Evolutionary conservation across 305 asterid species (phyloP).

Genomic region (Fraxinus ornus): DNA sequence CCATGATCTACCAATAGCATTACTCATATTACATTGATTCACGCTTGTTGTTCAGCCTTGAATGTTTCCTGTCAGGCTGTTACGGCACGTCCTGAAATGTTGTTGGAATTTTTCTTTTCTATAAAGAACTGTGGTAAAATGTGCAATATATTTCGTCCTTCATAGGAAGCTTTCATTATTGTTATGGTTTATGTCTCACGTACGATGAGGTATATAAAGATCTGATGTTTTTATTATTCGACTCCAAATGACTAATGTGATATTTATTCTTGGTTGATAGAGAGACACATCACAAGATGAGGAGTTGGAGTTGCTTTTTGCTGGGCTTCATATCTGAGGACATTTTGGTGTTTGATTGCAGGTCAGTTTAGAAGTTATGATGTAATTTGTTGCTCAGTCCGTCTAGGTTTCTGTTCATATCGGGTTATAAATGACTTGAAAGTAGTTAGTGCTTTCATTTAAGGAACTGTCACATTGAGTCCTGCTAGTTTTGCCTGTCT

Average conservation of each 20-base stretch:
- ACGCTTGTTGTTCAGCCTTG: background rate
- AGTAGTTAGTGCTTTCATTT: background rate
- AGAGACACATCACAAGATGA: constrained; percentile 70
- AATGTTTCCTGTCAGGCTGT: too few relatives aligned
- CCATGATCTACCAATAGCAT: too few relatives aligned
- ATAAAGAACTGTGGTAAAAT: too few relatives aligned
- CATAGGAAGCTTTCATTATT: background rate
- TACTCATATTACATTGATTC: background rate
- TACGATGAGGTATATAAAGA: background rate
- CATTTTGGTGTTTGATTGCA: constrained; percentile 8
- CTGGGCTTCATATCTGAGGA: constrained; percentile 70
- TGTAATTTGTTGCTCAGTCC: background rate
- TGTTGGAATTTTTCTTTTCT: too few relatives aligned
- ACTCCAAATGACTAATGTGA: background rate
- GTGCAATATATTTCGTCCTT: background rate
- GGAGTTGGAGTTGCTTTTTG: constrained; percentile 77
- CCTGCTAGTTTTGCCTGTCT: background rate
- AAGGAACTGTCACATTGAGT: background rate
- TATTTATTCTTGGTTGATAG: constrained; percentile 41
- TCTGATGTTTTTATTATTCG: background rate
- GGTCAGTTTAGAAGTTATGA: background rate
- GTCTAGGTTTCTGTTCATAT: background rate
- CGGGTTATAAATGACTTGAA: background rate
- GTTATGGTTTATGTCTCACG: background rate
- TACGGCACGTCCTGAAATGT: too few relatives aligned